Evolutionary conservation across 495 filamentous ascomycete species (phyloP), one percentile per base, ranked within the genome.

Genomic region (Talaromyces adpressus): DNA sequence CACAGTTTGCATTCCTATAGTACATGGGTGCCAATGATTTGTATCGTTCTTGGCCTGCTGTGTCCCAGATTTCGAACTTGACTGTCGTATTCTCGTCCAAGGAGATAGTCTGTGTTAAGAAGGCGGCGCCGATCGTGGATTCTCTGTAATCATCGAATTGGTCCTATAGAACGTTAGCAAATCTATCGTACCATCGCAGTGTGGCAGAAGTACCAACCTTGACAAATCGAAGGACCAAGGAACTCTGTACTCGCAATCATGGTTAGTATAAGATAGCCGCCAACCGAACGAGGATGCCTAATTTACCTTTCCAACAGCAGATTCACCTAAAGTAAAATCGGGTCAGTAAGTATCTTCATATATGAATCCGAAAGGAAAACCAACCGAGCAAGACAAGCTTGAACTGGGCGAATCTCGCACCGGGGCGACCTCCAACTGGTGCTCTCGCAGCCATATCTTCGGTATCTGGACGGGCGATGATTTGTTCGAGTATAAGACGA

Each of bases 21-120:
- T 98, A 98, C 94, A 98, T 98, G 61, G 94, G 94, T 57, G 94
- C 95, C 66, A 98, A 79, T 6, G 93, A 97, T 84, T 97, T 98
- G 81, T 97, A 98, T 68, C 94, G 85, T 72, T 98, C 94, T 80
- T 98, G 94, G 62, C 94, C 94, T 54, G 94, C 94, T 20, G 94
- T 98, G 78, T 98, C 94, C 94, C 94, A 98, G 72, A 98, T 98
- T 80, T 98, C 94, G 71, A 98, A 98, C 80, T 98, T 98, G 75
- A 98, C 93, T 49, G 94, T 98, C 65, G 94, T 97, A 73, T 85
- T 91, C 72, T 98, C 94, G 77, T 97, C 94, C 72, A 98, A 86
- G 63, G 93, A 90, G 72, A 98, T 98, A 58, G 94, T 98, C 77
- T 98, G 94, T 71, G 94, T 98, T 67, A 98, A 83, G 86, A 98